These are phyloP conservation scores for Geotrichum australiense DNA, from an alignment of 1,139 yeast genomes.

Conservation along the genomic window DNA sequence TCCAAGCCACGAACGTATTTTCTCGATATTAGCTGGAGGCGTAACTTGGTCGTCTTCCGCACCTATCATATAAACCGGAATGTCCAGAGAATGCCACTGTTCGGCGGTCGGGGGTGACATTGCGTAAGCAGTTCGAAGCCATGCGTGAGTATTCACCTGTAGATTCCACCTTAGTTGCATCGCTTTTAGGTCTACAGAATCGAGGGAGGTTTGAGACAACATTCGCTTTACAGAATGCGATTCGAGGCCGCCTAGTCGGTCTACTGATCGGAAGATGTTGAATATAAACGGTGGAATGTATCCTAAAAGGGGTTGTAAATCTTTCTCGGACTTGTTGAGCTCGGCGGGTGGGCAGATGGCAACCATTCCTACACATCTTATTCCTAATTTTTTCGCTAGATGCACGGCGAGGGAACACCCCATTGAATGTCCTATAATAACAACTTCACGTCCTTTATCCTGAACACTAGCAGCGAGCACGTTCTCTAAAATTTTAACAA, in stretches of 20 bases:
- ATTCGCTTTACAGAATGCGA: constrained; percentile 54
- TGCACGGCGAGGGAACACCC: constrained; percentile 54
- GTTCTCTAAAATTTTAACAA: constrained; percentile 41
- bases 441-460: constrained; percentile 38
- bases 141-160: constrained; percentile 50
- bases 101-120: constrained; percentile 40
- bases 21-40: constrained; percentile 37
- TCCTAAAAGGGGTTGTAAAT: constrained; percentile 22
- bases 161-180: constrained; percentile 67
- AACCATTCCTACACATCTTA: constrained; percentile 33
- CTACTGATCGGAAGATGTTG: constrained; percentile 50
- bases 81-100: constrained; percentile 37
- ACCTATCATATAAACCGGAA: constrained; percentile 46
- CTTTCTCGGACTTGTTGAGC: constrained; percentile 31
- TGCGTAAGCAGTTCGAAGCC: constrained; percentile 49
- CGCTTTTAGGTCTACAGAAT: constrained; percentile 40
- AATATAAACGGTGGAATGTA: constrained; percentile 46
- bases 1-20: constrained; percentile 25
- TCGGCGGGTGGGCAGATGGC: constrained; percentile 50
- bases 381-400: constrained; percentile 41
- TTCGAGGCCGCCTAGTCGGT: constrained; percentile 54
- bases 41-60: constrained; percentile 56
- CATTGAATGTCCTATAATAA: constrained; percentile 69
- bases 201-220: constrained; percentile 33
- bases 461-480: constrained; percentile 21